Conservation (phyloP, 2,329 filamentous ascomycete genomes). For the Helminthosporium solani region DNA sequence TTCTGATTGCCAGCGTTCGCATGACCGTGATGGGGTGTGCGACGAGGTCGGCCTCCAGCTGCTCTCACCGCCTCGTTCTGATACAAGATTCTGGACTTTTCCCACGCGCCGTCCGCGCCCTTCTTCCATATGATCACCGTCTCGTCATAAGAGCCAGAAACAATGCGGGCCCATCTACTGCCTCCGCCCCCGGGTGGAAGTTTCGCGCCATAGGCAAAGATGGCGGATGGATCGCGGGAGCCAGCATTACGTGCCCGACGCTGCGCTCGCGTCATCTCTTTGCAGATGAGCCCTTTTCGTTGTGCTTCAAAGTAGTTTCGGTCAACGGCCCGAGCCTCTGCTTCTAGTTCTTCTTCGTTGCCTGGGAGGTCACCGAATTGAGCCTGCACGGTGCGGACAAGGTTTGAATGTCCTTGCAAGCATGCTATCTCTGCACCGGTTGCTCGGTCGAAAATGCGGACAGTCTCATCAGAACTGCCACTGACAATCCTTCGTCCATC, state of each 20-base stretch:
- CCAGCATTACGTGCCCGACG: conserved; percentile 62
- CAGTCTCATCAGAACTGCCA: conserved; percentile 92
- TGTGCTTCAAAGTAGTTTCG: conserved; percentile 66
- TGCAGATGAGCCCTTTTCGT: conserved; percentile 46
- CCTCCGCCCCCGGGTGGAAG: conserved; percentile 89
- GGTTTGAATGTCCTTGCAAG: conserved; percentile 74
- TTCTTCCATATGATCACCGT: conserved; percentile 94
- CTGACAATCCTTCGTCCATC: conserved; percentile 92
- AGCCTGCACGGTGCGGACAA: conserved; percentile 93
- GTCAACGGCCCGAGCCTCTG: conserved; percentile 73
- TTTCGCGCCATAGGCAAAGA: conserved; percentile 79
- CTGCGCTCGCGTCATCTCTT: conserved; percentile 33
- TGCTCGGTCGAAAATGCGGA: conserved; percentile 88
- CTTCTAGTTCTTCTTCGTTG: conserved; percentile 71
- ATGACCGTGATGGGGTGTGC: conserved; percentile 17
- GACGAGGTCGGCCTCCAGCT: conserved; percentile 47
- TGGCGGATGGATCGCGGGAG: conserved; percentile 71
- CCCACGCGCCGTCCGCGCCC: conserved; percentile 82
- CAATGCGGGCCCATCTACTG: conserved; percentile 86
- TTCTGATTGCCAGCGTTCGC: conserved; percentile 20
- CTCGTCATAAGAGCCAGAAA: conserved; percentile 95
- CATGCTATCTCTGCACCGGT: conserved; percentile 88
- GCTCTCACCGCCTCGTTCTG: conserved; percentile 66
- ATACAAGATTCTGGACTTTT: conserved; percentile 69
- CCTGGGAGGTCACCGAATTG: conserved; percentile 88